Evolutionary conservation across 2,329 filamentous ascomycete species (phyloP).

Genomic region (Fusarium aywerte): DNA sequence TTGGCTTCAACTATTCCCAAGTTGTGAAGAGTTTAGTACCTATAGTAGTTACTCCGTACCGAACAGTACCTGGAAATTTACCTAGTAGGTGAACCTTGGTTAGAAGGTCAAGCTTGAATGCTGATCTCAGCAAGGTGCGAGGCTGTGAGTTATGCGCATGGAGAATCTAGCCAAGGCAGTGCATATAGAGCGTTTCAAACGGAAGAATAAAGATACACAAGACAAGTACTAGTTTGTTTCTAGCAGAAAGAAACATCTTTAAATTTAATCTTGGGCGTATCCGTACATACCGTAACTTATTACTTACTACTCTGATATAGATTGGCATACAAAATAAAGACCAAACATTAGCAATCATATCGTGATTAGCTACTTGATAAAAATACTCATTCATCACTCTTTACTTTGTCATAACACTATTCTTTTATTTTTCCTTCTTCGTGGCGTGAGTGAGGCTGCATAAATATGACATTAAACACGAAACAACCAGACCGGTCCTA

Average conservation of each 20-base stretch:
- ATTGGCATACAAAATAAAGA: not conserved
- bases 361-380: not conserved
- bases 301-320: not conserved
- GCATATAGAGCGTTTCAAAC: conserved; percentile 16
- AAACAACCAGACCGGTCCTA: conserved; percentile 16
- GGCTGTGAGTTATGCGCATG: conserved; percentile 6
- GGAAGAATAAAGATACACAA: not conserved
- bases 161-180: not conserved
- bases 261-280: not conserved
- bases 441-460: not conserved
- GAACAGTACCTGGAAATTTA: not conserved
- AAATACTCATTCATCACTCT: not conserved
- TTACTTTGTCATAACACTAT: not conserved
- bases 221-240: conserved; percentile 10
- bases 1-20: not conserved
- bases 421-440: not conserved
- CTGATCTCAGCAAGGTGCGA: conserved; percentile 13
- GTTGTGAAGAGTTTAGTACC: no score
- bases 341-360: not conserved
- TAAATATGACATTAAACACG: conserved; percentile 20
- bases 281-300: not conserved
- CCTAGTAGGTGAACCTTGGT: not conserved
- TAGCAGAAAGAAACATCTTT: not conserved
- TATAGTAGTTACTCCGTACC: no score
- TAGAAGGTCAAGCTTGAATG: not conserved